Evolutionary conservation across 2,329 filamentous ascomycete genomes (phyloP), one percentile per base, ranked within the genome.

Genomic region (Pseudocercospora macadamiae): DNA sequence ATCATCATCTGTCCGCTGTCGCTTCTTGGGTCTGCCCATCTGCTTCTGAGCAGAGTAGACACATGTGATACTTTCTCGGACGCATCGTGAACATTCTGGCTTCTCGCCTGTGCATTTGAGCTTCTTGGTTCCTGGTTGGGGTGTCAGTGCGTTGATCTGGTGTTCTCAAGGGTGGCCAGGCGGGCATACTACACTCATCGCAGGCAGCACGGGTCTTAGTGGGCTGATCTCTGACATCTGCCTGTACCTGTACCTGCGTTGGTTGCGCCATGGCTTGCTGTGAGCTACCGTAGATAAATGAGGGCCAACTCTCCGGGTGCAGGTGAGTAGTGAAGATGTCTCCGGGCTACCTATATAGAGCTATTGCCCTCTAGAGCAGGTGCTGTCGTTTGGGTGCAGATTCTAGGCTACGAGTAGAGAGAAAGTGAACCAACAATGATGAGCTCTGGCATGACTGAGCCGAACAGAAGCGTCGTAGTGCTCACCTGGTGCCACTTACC

Each of bases 11-110:
- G 72, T 70, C 49, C 74, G 68, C 58, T 70, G 68, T 52, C 79
- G 73, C 66, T 82, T 82, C 60, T 76, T 75, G n/a, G 80, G 80
- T 42, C 80, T 67, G 8, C 80, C 80, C 80, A 82, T 82, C 32
- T 71, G 75, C 66, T 80, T 81, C 53, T 78, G 78, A 2, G 70
- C 68, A 21, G 78, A 80, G 65, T 81, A 82, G 23, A 77, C 54
- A 64, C 80, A 82, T 14, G 51, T 48, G 12, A 80, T 72, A 3
- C 62, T 63, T 49, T 81, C 79, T 37, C 68, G 65, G 16, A 63
- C 60, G 61, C 80, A 82, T 52, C 80, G 71, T 16, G 66, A 65
- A 63, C 80, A 82, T 23, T 54, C 23, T 23, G 77, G 76, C n/a
- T 65, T 67, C 16, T 76, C 72, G 25, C 79, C 76, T 1, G 75